Conservation (phyloP, 176 grass and related monocot genomes). For the Oryza nivara region DNA sequence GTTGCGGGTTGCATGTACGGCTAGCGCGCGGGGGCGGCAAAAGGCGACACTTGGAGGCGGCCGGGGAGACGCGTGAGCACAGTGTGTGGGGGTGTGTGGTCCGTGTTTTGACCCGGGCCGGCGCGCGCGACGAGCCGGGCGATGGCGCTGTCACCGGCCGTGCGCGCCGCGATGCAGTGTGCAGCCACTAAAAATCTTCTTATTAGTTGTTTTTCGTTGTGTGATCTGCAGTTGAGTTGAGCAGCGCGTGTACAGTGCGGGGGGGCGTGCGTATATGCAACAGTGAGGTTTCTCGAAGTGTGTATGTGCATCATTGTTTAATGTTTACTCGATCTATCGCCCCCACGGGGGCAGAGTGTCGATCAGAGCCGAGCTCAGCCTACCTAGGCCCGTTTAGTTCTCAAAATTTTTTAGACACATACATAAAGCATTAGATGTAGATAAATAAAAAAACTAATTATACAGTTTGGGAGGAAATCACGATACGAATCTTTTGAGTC, state of each 20-base stretch:
- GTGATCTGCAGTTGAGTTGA: not conserved
- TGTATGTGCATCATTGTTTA: not conserved
- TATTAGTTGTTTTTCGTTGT: too few species aligned
- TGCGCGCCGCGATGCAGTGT: slow-evolving; percentile 28
- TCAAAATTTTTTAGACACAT: too few species aligned
- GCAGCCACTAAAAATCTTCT: not conserved
- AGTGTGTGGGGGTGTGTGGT: not conserved
- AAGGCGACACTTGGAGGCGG: slow-evolving; percentile 53
- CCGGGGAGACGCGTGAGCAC: not conserved
- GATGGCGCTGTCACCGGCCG: slow-evolving; percentile 7
- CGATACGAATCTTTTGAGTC: too few species aligned
- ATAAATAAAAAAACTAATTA: too few species aligned
- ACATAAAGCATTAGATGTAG: too few species aligned
- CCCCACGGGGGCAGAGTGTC: not conserved
- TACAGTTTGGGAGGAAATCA: too few species aligned
- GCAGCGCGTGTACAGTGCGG: not conserved
- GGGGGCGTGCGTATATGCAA: not conserved
- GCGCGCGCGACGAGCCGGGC: not conserved
- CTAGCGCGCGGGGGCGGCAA: not conserved
- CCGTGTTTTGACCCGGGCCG: slow-evolving; percentile 31
- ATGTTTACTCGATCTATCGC: not conserved
- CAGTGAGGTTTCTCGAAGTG: slow-evolving; percentile 28
- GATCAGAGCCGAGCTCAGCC: not conserved
- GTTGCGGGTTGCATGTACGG: not conserved
- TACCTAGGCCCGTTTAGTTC: too few species aligned